These are phyloP conservation scores for Colletotrichum orbiculare DNA, from an alignment of 2,329 filamentous ascomycete species.

Conservation along the genomic window DNA sequence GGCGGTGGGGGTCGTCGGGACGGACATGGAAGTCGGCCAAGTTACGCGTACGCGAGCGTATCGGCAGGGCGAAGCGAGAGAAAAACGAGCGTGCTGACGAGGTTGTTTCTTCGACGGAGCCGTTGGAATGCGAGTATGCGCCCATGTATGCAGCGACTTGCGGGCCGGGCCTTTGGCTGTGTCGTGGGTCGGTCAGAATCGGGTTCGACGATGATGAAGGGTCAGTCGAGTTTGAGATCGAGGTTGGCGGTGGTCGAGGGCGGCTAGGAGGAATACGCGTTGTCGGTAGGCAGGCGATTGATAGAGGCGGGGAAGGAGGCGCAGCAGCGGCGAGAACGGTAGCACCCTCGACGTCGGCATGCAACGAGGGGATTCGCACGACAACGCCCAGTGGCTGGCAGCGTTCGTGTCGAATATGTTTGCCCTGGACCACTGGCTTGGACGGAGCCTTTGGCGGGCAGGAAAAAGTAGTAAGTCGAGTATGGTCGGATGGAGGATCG, in stretches of 20 bases:
- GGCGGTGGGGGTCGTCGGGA: constrained; percentile 80
- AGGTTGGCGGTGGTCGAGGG: constrained; percentile 35
- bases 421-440: constrained; percentile 1
- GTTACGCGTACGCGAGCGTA: constrained; percentile 68
- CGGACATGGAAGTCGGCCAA: constrained; percentile 83
- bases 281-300: constrained; percentile 37
- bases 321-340: constrained; percentile 36
- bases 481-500: background rate
- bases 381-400: constrained; percentile 31
- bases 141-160: constrained; percentile 56
- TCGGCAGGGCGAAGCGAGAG: constrained; percentile 63
- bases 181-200: constrained; percentile 29
- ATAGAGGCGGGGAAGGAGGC: constrained; percentile 39
- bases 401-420: constrained; percentile 3
- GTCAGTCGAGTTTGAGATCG: constrained; percentile 40
- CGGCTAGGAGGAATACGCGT: constrained; percentile 34
- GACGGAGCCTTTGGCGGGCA: constrained; percentile 13
- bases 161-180: constrained; percentile 35
- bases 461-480: background rate
- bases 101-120: constrained; percentile 53
- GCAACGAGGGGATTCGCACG: constrained; percentile 34
- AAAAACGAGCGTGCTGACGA: constrained; percentile 57
- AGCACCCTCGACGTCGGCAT: constrained; percentile 34
- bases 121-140: constrained; percentile 52
- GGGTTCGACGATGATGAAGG: constrained; percentile 14